These are phyloP conservation scores for Sugiyamaella boreocaroliniensis DNA, from an alignment of 805 yeast genomes.

Conservation along the genomic window DNA sequence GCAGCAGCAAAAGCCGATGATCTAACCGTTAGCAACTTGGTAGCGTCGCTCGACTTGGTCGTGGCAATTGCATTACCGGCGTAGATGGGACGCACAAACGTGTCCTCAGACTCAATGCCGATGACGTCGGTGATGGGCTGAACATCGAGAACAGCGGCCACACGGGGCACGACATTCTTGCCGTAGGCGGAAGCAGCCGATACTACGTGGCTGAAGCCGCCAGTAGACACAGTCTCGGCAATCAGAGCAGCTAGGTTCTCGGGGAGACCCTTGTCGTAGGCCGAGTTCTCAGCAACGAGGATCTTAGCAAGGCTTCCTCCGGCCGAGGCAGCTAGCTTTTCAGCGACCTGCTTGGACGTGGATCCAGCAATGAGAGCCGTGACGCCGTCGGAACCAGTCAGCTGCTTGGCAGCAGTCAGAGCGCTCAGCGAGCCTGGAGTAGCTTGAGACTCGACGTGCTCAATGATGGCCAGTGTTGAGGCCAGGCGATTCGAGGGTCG, in stretches of 20 bases:
- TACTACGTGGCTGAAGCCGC: conserved; percentile 60
- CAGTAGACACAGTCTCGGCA: conserved; percentile 39
- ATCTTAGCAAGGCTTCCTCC: conserved; percentile 44
- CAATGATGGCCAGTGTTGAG: conserved; percentile 70
- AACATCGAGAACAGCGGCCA: conserved; percentile 74
- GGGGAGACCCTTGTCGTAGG: conserved; percentile 62
- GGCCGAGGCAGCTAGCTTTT: conserved; percentile 45
- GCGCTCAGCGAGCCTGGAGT: conserved; percentile 67
- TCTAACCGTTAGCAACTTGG: conserved; percentile 70
- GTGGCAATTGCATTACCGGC: conserved; percentile 93
- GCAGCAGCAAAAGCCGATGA: conserved; percentile 67
- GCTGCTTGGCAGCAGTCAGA: conserved; percentile 65
- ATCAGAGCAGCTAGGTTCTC: conserved; percentile 73
- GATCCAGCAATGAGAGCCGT: conserved; percentile 74
- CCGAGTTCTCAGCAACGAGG: conserved; percentile 49
- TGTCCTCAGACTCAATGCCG: conserved; percentile 55
- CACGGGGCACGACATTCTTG: conserved; percentile 77
- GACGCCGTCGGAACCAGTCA: conserved; percentile 60
- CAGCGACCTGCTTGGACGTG: conserved; percentile 44
- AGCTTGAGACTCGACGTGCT: conserved; percentile 47
- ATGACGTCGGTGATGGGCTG: conserved; percentile 85
- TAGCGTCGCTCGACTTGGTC: conserved; percentile 60
- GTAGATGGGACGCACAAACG: conserved; percentile 88
- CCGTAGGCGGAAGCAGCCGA: conserved; percentile 84
- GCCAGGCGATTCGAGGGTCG: conserved; percentile 14